phyloP scores from a whole-genome alignment of 345 rosid species.

The Draba incana region DNA sequence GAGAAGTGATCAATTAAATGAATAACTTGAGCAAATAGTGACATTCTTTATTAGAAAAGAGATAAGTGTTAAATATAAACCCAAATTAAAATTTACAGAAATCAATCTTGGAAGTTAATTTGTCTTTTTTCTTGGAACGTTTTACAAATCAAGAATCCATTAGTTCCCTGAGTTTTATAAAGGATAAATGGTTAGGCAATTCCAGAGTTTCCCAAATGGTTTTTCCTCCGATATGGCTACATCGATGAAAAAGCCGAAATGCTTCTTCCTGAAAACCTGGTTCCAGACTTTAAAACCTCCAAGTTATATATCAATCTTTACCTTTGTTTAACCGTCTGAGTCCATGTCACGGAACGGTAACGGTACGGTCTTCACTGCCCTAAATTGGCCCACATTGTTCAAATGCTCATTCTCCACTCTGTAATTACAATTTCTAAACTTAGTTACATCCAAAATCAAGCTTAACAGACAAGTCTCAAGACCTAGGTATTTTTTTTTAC shows the following conservation, averaged over 20 bases:
- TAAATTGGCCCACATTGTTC: constrained; percentile 79
- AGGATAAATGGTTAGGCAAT: constrained; percentile 34
- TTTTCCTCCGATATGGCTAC: constrained; percentile 19
- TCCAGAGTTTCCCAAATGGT: constrained; percentile 8
- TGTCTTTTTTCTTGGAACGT: constrained; percentile 24
- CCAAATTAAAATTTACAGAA: constrained; percentile 36
- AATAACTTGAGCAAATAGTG: constrained; percentile 7
- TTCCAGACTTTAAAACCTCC: constrained; percentile 24
- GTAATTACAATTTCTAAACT: constrained; percentile 12
- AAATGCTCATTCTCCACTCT: constrained; percentile 95
- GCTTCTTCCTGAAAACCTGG: constrained; percentile 31
- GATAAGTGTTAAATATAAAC: constrained; percentile 21
- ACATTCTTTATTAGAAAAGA: constrained; percentile 29
- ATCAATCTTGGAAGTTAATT: constrained; percentile 31
- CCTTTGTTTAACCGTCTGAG: constrained; percentile 52
- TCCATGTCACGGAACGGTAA: constrained; percentile 78
- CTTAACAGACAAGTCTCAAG: not conserved
- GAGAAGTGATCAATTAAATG: not conserved
- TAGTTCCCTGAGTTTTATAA: constrained; percentile 5
- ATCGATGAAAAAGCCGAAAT: constrained; percentile 26
- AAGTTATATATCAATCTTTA: constrained; percentile 2
- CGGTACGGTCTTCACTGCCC: constrained; percentile 91
- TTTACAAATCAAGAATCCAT: constrained; percentile 33
- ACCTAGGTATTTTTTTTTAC: constrained; percentile 43
- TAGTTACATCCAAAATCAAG: not conserved